Evolutionary conservation across 768 basidiomycete genomes (phyloP).

Genomic region (Leccinum obscurum): DNA sequence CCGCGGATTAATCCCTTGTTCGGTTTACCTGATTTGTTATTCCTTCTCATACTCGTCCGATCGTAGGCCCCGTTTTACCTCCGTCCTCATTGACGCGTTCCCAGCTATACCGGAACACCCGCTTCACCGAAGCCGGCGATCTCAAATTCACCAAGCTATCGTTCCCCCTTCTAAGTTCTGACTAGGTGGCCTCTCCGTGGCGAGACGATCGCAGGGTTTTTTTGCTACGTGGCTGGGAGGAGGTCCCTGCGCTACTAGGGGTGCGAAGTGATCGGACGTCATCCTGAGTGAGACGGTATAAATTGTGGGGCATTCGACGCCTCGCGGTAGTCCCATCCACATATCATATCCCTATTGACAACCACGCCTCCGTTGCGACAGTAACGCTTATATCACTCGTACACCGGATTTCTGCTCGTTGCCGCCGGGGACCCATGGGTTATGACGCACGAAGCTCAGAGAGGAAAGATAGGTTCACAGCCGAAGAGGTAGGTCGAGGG

Average conservation of each 20-base stretch:
- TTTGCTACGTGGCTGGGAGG: background rate
- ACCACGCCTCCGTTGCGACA: background rate
- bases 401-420: background rate
- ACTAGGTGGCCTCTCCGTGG: background rate
- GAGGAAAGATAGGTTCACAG: slow-evolving; percentile 1
- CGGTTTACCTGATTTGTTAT: slow-evolving; percentile 2
- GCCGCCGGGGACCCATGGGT: slow-evolving; percentile 5
- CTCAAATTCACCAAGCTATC: background rate
- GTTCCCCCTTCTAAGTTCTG: background rate
- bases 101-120: slow-evolving; percentile 18
- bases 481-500: background rate
- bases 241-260: background rate
- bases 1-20: slow-evolving; percentile 5
- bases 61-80: slow-evolving; percentile 17
- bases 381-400: background rate
- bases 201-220: background rate
- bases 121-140: slow-evolving; percentile 25
- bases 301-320: slow-evolving; percentile 6
- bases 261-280: slow-evolving; percentile 10
- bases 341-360: background rate
- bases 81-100: slow-evolving; percentile 10
- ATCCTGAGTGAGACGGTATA: slow-evolving; percentile 12
- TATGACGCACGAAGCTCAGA: slow-evolving; percentile 6
- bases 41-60: slow-evolving; percentile 9
- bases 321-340: slow-evolving; percentile 5